Evolutionary conservation across 805 yeast genomes (phyloP).

Genomic region (Vanderwaltozyma yarrowii): DNA sequence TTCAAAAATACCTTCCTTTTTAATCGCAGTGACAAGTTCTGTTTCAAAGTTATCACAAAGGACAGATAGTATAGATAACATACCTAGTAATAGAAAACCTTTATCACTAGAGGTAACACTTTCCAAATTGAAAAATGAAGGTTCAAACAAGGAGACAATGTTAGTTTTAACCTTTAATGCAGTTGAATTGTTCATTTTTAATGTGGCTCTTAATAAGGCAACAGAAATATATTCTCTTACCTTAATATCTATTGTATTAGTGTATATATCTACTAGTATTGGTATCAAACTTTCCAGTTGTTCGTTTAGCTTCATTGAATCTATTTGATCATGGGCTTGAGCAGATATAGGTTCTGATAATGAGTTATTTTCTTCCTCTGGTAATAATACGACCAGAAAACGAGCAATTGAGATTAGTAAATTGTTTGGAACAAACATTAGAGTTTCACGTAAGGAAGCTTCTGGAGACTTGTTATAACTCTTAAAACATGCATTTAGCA

Average conservation of each 20-base stretch:
- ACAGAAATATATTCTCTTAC: slow-evolving; percentile 49
- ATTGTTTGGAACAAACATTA: slow-evolving; percentile 68
- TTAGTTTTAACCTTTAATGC: slow-evolving; percentile 25
- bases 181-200: slow-evolving; percentile 29
- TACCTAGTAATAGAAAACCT: slow-evolving; percentile 35
- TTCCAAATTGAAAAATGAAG: not conserved
- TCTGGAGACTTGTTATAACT: slow-evolving; percentile 35
- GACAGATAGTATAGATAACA: slow-evolving; percentile 38
- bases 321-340: not conserved
- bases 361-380: slow-evolving; percentile 29
- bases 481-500: slow-evolving; percentile 40
- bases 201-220: slow-evolving; percentile 42
- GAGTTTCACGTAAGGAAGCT: slow-evolving; percentile 49
- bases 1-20: slow-evolving; percentile 47
- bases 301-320: not conserved
- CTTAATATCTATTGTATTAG: slow-evolving; percentile 60
- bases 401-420: slow-evolving; percentile 44
- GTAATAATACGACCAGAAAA: slow-evolving; percentile 49
- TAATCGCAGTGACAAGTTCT: slow-evolving; percentile 28
- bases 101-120: not conserved
- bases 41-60: slow-evolving; percentile 34
- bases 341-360: slow-evolving; percentile 10
- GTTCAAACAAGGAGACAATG: slow-evolving; percentile 1
- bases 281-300: slow-evolving; percentile 33
- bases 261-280: slow-evolving; percentile 50